Evolutionary conservation across 2,329 filamentous ascomycete genomes (phyloP).

Genomic region (Aspergillus felis): DNA sequence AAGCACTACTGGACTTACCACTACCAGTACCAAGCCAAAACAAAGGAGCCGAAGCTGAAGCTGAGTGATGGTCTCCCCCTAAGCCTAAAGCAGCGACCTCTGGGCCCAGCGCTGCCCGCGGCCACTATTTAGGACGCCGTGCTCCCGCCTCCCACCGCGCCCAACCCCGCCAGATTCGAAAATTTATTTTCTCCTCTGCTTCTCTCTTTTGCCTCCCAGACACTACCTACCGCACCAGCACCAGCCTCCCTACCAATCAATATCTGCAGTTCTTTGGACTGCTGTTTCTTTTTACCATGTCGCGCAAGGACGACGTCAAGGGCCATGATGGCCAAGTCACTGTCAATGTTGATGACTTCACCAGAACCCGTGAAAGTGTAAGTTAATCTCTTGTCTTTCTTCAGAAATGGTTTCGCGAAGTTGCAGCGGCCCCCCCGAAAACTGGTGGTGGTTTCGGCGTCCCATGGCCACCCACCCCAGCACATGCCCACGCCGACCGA

Average conservation of each 20-base stretch:
- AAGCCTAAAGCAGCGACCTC: slow-evolving; percentile 18
- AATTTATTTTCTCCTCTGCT: slow-evolving; percentile 12
- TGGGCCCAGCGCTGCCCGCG: slow-evolving; percentile 1
- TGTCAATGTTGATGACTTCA: slow-evolving; percentile 67
- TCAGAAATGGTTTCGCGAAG: not conserved
- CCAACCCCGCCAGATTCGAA: slow-evolving; percentile 18
- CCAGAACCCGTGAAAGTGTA: slow-evolving; percentile 78
- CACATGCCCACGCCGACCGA: not conserved
- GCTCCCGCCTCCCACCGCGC: slow-evolving; percentile 11
- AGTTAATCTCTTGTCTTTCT: slow-evolving; percentile 38
- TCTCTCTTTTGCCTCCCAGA: slow-evolving; percentile 13
- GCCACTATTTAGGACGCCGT: slow-evolving; percentile 18
- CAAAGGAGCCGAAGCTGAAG: not conserved
- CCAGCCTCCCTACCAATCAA: not conserved
- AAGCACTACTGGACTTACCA: too few species aligned
- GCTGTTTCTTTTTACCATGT: slow-evolving; percentile 47
- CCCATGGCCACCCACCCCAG: not conserved
- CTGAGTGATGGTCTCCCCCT: slow-evolving; percentile 2
- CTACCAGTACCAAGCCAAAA: not conserved
- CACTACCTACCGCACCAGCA: not conserved
- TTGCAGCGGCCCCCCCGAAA: slow-evolving; percentile 1
- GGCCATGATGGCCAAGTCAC: slow-evolving; percentile 32
- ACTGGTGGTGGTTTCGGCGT: slow-evolving; percentile 2
- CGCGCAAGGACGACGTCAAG: slow-evolving; percentile 36
- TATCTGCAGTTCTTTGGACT: not conserved